Percentiles rank a stretch among this genome's conserved stretches.
Evolutionary conservation across 2,329 filamentous ascomycete species (phyloP).

Genomic region (Verruconis gallopava): DNA sequence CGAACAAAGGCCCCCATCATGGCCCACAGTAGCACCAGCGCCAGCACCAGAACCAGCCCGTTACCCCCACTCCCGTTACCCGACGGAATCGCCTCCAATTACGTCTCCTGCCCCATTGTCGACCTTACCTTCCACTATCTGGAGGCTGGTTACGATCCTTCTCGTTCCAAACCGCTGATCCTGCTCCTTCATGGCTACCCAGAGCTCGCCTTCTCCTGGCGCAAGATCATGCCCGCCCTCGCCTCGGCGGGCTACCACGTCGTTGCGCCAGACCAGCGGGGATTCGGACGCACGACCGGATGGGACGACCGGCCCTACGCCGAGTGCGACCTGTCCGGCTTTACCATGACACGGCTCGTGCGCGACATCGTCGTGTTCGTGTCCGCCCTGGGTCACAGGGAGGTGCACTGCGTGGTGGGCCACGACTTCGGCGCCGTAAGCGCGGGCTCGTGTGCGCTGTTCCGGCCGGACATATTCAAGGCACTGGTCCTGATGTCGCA

Average conservation of each 20-base stretch:
- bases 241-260: slow-evolving; percentile 49
- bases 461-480: slow-evolving; percentile 51
- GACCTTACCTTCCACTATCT: slow-evolving; percentile 50
- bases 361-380: slow-evolving; percentile 50
- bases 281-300: slow-evolving; percentile 52
- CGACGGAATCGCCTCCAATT: slow-evolving; percentile 40
- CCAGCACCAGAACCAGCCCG: neutral
- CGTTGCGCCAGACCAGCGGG: slow-evolving; percentile 54
- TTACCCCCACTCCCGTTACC: slow-evolving; percentile 40
- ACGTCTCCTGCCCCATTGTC: slow-evolving; percentile 41
- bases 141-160: slow-evolving; percentile 21
- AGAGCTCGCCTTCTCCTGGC: slow-evolving; percentile 58
- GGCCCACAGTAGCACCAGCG: too few species aligned
- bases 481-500: slow-evolving; percentile 52
- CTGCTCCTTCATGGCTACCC: slow-evolving; percentile 55
- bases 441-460: slow-evolving; percentile 45
- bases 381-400: slow-evolving; percentile 45
- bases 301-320: slow-evolving; percentile 41
- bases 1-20: too few species aligned
- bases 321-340: slow-evolving; percentile 43
- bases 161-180: slow-evolving; percentile 38
- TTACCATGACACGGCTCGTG: slow-evolving; percentile 45
- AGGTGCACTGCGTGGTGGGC: slow-evolving; percentile 47
- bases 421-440: slow-evolving; percentile 55
- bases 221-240: slow-evolving; percentile 47